These are phyloP conservation scores for Murraya koenigii DNA, from an alignment of 345 rosid genomes.

Conservation along the genomic window DNA sequence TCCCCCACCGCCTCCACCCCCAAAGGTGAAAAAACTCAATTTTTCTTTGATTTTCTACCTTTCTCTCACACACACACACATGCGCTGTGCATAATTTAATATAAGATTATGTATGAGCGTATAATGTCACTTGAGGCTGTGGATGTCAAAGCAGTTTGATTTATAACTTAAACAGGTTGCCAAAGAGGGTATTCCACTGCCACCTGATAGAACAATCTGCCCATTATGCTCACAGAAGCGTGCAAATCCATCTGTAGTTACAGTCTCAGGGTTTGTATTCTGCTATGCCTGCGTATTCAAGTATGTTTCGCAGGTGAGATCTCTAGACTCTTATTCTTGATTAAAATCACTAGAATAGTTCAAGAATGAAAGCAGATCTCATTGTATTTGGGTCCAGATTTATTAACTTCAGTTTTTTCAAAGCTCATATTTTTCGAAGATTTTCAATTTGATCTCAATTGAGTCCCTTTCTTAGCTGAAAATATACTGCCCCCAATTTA, in stretches of 20 bases:
- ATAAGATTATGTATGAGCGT: background rate
- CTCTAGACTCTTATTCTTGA: conserved; percentile 11
- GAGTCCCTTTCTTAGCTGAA: background rate
- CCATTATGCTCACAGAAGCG: conserved; percentile 94
- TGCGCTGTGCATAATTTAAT: background rate
- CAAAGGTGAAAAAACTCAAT: conserved; percentile 50
- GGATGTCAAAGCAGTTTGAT: background rate
- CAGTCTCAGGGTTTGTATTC: conserved; percentile 92
- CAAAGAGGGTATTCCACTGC: conserved; percentile 81
- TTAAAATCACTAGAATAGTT: background rate
- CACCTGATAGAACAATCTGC: conserved; percentile 70
- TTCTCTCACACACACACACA: background rate
- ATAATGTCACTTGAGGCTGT: background rate
- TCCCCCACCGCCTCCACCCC: conserved; percentile 95
- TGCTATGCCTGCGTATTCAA: conserved; percentile 95
- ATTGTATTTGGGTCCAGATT: background rate
- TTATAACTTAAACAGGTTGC: conserved; percentile 52
- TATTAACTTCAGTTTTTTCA: background rate
- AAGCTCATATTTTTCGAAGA: background rate
- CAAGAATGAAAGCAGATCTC: background rate
- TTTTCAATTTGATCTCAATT: background rate
- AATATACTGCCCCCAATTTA: background rate
- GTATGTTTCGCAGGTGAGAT: conserved; percentile 79
- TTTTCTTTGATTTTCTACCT: background rate
- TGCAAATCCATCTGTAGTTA: conserved; percentile 90